phyloP scores from a whole-genome alignment of 1,284 basidiomycete genomes.

The Ceratobasidium sp. region DNA sequence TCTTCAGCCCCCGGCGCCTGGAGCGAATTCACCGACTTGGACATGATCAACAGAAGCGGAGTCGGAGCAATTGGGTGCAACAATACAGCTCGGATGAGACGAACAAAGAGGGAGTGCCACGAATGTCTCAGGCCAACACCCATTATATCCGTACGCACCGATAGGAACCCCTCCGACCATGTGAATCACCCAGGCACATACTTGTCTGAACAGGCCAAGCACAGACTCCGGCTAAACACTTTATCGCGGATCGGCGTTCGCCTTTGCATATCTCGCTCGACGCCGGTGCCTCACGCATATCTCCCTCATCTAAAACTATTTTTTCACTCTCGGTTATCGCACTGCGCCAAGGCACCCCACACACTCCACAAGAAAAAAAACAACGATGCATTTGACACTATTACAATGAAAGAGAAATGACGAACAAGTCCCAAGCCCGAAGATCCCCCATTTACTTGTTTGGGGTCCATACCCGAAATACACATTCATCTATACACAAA shows the following conservation, averaged over 20 bases:
- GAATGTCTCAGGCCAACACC: background rate
- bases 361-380: background rate
- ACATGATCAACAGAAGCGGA: background rate
- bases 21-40: background rate
- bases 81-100: too few species aligned
- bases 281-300: background rate
- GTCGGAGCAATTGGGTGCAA: too few species aligned
- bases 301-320: too few species aligned
- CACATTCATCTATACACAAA: background rate
- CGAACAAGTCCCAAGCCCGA: background rate
- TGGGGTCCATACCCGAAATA: background rate
- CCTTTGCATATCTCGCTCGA: conserved; percentile 4
- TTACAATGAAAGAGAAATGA: background rate
- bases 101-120: background rate
- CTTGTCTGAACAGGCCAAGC: background rate
- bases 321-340: background rate
- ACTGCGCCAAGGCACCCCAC: background rate
- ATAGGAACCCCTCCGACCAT: conserved; percentile 19
- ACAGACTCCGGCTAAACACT: background rate
- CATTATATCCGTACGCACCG: background rate
- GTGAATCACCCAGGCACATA: conserved; percentile 27
- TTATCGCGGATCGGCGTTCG: too few species aligned
- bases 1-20: background rate
- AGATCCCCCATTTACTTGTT: background rate
- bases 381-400: background rate